These are phyloP conservation scores for Ceratobasidium sp. DNA, from an alignment of 1,284 basidiomycete genomes.

Conservation along the genomic window DNA sequence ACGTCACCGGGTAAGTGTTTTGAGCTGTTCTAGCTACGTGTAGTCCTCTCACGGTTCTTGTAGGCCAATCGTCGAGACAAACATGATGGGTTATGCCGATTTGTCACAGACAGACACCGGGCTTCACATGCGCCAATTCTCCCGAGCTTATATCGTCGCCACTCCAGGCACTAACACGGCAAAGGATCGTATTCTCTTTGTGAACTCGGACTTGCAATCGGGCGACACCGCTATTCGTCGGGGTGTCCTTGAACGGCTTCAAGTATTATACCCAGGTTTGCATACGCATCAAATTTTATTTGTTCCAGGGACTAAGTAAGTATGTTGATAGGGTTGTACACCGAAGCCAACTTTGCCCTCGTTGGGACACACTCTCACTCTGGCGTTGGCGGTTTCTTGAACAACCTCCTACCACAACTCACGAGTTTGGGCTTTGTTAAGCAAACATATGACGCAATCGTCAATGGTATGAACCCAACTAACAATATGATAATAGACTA, in stretches of 20 bases:
- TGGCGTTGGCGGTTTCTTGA: slow-evolving; percentile 82
- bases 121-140: slow-evolving; percentile 76
- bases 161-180: slow-evolving; percentile 64
- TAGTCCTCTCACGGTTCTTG: background rate
- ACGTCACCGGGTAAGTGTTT: slow-evolving; percentile 26
- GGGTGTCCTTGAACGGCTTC: slow-evolving; percentile 73
- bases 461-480: slow-evolving; percentile 47
- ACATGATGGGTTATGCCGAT: slow-evolving; percentile 85
- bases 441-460: slow-evolving; percentile 58
- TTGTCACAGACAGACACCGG: slow-evolving; percentile 80
- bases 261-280: slow-evolving; percentile 70
- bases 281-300: slow-evolving; percentile 58
- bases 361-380: slow-evolving; percentile 84
- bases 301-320: slow-evolving; percentile 62
- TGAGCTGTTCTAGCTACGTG: background rate
- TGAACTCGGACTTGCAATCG: slow-evolving; percentile 75
- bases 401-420: slow-evolving; percentile 80
- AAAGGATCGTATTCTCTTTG: slow-evolving; percentile 74
- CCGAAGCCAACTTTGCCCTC: slow-evolving; percentile 79
- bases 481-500: slow-evolving; percentile 60
- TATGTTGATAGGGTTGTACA: slow-evolving; percentile 73
- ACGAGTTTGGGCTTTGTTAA: slow-evolving; percentile 80
- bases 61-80: slow-evolving; percentile 68
- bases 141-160: slow-evolving; percentile 84
- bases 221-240: slow-evolving; percentile 84